Base-by-base conservation (phyloP, 352 stramenopile species). In the Phytophthora citrophthora region DNA sequence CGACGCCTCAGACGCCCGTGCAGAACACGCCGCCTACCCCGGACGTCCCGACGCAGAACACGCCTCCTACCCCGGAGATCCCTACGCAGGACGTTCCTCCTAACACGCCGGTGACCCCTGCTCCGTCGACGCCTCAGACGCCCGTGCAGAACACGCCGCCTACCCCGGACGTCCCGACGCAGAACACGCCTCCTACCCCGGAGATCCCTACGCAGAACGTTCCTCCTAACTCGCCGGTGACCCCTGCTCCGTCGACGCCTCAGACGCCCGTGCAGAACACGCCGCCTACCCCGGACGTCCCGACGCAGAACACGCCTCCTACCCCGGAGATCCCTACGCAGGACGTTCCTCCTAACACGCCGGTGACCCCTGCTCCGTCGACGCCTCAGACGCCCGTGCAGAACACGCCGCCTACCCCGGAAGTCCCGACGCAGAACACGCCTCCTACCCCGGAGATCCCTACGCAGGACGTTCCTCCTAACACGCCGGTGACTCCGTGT, bases 1-100 rank as follows among this genome's bases (percentile, higher is more conserved):
- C 26, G 11, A 39, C 38, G 5, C 20, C 50, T 13, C 23, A 47
- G 15, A 39, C 23, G 5, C 36, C 50, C 0, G 20, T 16, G 12
- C 50, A 57, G 36, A 38, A 47, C 12, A 47, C 38, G 50, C 32
- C 50, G 18, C 27, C 29, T 1, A 57, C 50, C 11, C 50, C 50
- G 1, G 50, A 47, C 36, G 18, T 12, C 9, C 34, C 20, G n/a
- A n/a, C 29, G 11, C 50, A 46, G 50, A n/a, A n/a, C 12, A 47
- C 38, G 50, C 32, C 50, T 29, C 27, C 29, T 1, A 57, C 50
- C 11, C 50, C 50, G 1, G 50, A 47, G 50, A 29, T 12, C 9
- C 34, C 20, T n/a, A n/a, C 29, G 11, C 50, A 46, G 50, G 23
- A 8, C 7, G 1, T 29, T 29, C 26, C 26, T 29, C 26, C 26